Percentiles rank a stretch among this genome's conserved stretches.
Evolutionary conservation across 2,329 filamentous ascomycete genomes (phyloP).

Genomic region (Paracorniculantispora psalliotae): DNA sequence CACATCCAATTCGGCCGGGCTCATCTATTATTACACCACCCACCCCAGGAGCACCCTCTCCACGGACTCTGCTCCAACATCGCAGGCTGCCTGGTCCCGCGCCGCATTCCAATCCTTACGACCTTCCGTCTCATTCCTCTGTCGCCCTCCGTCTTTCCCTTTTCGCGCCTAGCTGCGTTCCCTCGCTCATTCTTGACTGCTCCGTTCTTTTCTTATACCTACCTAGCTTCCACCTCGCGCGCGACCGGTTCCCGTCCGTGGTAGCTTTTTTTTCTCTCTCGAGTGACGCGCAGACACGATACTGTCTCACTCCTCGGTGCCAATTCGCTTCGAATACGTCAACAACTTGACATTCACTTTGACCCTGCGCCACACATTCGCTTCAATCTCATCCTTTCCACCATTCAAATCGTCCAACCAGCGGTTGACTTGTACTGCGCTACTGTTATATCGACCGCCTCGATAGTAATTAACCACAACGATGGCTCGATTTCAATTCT

Average conservation of each 20-base stretch:
- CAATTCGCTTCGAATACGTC: background rate
- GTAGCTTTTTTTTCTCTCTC: background rate
- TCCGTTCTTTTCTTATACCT: background rate
- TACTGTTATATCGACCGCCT: background rate
- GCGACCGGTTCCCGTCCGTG: background rate
- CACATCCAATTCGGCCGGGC: background rate
- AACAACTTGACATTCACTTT: background rate
- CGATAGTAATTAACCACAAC: background rate
- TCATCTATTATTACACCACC: background rate
- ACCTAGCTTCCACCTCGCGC: background rate
- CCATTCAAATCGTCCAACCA: background rate
- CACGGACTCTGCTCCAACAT: constrained; percentile 2
- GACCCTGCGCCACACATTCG: background rate
- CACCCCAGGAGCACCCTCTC: background rate
- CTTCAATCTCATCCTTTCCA: background rate
- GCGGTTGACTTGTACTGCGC: background rate
- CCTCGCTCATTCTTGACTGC: constrained; percentile 1
- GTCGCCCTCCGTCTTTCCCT: background rate
- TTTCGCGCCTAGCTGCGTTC: constrained; percentile 2
- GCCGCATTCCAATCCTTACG: constrained; percentile 6
- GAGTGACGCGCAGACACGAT: background rate
- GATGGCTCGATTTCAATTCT: background rate
- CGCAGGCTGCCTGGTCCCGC: constrained; percentile 4
- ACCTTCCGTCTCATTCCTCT: constrained; percentile 3
- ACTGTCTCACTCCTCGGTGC: background rate